Conservation (phyloP, 1,284 basidiomycete species). For the Heterobasidion irregulare region DNA sequence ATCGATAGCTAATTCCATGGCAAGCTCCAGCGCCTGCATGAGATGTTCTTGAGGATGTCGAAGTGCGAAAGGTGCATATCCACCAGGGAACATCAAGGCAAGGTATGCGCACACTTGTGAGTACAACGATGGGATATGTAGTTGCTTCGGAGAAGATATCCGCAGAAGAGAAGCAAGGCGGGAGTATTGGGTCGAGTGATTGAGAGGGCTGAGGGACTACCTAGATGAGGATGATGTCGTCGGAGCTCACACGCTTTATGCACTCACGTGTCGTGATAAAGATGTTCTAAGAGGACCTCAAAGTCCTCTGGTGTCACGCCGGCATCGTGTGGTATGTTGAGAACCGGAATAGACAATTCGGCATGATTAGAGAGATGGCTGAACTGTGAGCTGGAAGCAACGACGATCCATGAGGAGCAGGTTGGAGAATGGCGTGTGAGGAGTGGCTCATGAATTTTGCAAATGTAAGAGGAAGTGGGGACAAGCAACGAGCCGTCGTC, state of each 20-base stretch:
- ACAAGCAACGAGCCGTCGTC: slow-evolving; percentile 52
- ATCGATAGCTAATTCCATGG: slow-evolving; percentile 31
- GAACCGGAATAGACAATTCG: slow-evolving; percentile 11
- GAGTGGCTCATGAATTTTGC: slow-evolving; percentile 45
- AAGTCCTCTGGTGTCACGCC: slow-evolving; percentile 37
- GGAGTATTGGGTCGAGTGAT: slow-evolving; percentile 29
- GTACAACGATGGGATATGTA: slow-evolving; percentile 49
- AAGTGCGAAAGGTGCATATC: slow-evolving; percentile 26
- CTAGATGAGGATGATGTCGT: slow-evolving; percentile 2
- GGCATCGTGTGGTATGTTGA: slow-evolving; percentile 25
- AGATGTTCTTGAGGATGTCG: slow-evolving; percentile 23
- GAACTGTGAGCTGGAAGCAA: slow-evolving; percentile 1
- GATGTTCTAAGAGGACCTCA: slow-evolving; percentile 43
- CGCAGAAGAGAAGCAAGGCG: slow-evolving; percentile 44
- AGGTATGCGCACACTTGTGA: slow-evolving; percentile 31
- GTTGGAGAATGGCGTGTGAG: slow-evolving; percentile 41
- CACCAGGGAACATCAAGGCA: slow-evolving; percentile 30
- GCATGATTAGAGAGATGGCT: neutral
- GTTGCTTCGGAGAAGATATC: slow-evolving; percentile 40
- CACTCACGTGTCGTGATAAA: slow-evolving; percentile 60
- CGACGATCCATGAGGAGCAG: slow-evolving; percentile 20
- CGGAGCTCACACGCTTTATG: slow-evolving; percentile 1
- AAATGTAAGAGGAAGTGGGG: slow-evolving; percentile 30
- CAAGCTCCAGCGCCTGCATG: slow-evolving; percentile 42
- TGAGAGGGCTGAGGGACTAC: slow-evolving; percentile 32